Conservation (phyloP, 805 yeast genomes). For the Myxozyma melibiosi region DNA sequence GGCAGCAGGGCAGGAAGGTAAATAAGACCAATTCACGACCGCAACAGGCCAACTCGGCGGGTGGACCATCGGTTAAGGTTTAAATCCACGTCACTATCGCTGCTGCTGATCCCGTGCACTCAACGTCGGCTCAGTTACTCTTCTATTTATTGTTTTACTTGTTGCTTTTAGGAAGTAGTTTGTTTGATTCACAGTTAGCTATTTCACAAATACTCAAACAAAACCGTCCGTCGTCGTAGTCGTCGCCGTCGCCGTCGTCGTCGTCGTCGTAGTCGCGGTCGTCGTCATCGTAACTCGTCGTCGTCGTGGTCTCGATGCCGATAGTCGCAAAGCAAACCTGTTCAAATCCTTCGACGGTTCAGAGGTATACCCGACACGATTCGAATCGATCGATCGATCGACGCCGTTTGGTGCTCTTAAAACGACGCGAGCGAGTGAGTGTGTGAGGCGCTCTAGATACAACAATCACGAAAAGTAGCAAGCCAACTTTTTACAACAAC, state of each 20-base stretch:
- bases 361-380: neutral
- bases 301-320: too few relatives aligned
- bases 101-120: too few relatives aligned
- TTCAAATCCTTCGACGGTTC: neutral
- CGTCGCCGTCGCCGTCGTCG: neutral
- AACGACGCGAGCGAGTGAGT: neutral
- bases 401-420: neutral
- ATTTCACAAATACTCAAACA: neutral
- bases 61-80: too few relatives aligned
- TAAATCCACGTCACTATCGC: neutral
- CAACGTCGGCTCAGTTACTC: too few relatives aligned
- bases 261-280: neutral
- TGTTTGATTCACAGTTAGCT: too few relatives aligned
- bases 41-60: too few relatives aligned
- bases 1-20: too few relatives aligned
- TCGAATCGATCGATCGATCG: constrained; percentile 1
- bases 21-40: too few relatives aligned
- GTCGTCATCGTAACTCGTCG: neutral
- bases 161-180: too few relatives aligned
- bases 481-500: neutral
- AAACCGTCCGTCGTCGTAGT: neutral
- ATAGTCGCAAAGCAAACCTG: neutral
- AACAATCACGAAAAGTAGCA: neutral
- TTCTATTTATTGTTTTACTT: too few relatives aligned
- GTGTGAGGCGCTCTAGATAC: too few relatives aligned